phyloP scores from a whole-genome alignment of 495 filamentous ascomycete species.

The Astrothelium subdiscretum region DNA sequence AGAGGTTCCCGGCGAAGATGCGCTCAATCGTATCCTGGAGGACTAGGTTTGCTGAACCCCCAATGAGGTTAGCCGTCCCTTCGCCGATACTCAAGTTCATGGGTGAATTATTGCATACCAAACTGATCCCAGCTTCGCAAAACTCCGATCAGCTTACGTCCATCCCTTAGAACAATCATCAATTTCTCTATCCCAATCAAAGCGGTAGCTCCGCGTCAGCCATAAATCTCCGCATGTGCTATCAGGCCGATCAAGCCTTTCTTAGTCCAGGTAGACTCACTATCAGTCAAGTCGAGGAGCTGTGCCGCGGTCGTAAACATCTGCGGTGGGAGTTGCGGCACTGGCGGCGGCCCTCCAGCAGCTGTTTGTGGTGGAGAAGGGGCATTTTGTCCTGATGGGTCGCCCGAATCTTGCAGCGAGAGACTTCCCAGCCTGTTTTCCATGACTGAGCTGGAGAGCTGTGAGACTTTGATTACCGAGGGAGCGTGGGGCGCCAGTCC shows the following conservation, averaged over 20 bases:
- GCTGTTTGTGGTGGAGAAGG: background rate
- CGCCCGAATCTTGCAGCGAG: background rate
- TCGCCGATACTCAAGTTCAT: background rate
- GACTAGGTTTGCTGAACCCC: conserved; percentile 68
- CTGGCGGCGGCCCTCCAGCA: conserved; percentile 22
- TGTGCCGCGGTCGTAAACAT: conserved; percentile 99
- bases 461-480: background rate
- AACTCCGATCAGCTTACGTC: conserved; percentile 84
- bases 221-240: conserved; percentile 5
- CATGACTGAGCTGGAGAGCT: background rate
- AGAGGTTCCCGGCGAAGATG: conserved; percentile 59
- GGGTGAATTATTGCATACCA: conserved; percentile 42
- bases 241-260: background rate
- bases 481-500: background rate
- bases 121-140: conserved; percentile 97
- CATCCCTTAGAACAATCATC: conserved; percentile 78
- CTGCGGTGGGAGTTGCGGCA: conserved; percentile 57
- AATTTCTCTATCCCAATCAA: conserved; percentile 64
- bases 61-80: background rate
- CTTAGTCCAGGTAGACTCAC: conserved; percentile 42
- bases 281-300: conserved; percentile 89
- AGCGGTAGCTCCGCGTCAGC: conserved; percentile 5
- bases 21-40: conserved; percentile 85
- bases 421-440: background rate
- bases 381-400: background rate